Evolutionary conservation across 345 rosid genomes (phyloP), one percentile per base, ranked within the genome.

Genomic region (Stellera chamaejasme): DNA sequence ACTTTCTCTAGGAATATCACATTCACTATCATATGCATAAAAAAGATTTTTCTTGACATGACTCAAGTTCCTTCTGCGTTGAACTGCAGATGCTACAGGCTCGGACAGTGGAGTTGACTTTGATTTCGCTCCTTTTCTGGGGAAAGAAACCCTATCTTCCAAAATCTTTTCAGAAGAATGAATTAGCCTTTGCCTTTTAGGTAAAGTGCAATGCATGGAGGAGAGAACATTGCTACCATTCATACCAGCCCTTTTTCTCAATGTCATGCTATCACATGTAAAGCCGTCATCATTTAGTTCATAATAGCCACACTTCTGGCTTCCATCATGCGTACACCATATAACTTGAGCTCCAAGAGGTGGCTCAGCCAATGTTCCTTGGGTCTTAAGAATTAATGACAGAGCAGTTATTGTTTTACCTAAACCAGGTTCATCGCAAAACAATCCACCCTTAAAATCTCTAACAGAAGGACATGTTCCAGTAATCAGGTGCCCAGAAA

Each of bases 371-470:
- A 82, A 48, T 43, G 76, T 89, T 65, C 99, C 97, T 64, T 66
- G 91, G 26, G 97, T 86, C 79, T 92, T 92, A 62, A 92, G 76
- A 62, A 92, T 79, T 60, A 92, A 85, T 58, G 99, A 81, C 10
- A 92, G 82, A 43, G 97, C 84, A 69, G 99, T 89, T 58, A 92
- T 72, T 23, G 99, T 92, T 76, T 92, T 92, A 66, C 99, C 99
- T 54, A 92, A 73, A 63, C 99, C 99, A 64, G 99, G 99, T 73
- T 92, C 99, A 74, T 92, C 98, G 67, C 98, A 92, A 72, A 92
- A 86, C 96, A 92, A 76, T 66, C 97, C 98, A 54, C 98, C 98
- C 59, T 66, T 78, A 58, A 92, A 92, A 74, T 88, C 98, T 68
- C 69, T 79, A 32, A 88, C 60, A 26, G 75, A 68, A n/a, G 97